Conservation (phyloP, 768 basidiomycete species). For the Austroboletus eburneus region DNA sequence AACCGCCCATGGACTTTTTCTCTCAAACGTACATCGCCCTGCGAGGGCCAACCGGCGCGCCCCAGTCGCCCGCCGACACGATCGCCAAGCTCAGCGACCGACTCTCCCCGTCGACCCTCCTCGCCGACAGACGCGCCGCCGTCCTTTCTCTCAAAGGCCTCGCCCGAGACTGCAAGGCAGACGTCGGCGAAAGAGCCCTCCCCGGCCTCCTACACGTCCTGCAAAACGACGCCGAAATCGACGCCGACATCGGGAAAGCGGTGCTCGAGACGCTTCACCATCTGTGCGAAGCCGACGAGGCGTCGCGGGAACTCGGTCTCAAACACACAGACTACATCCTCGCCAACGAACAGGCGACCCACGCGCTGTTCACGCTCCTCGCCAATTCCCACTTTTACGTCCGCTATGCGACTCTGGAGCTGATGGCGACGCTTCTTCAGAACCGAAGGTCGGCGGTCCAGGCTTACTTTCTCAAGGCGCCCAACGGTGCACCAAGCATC, state of each 20-base stretch:
- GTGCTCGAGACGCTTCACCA: conserved; percentile 83
- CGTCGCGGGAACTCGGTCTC: conserved; percentile 61
- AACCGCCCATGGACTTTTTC: conserved; percentile 67
- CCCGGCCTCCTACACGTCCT: conserved; percentile 76
- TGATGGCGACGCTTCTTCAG: conserved; percentile 72
- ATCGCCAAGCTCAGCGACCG: conserved; percentile 86
- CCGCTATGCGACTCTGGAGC: conserved; percentile 80
- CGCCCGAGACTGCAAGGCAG: conserved; percentile 83
- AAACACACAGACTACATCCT: conserved; percentile 82
- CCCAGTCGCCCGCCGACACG: conserved; percentile 81
- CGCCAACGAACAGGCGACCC: conserved; percentile 61
- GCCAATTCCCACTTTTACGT: conserved; percentile 78
- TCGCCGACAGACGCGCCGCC: conserved; percentile 89
- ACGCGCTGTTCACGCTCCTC: conserved; percentile 75
- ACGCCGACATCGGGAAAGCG: conserved; percentile 89
- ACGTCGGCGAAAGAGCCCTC: conserved; percentile 78
- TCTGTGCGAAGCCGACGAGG: conserved; percentile 78
- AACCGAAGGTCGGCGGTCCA: conserved; percentile 83
- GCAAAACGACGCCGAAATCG: conserved; percentile 84
- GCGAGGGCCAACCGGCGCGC: conserved; percentile 76
- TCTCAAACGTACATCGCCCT: conserved; percentile 83
- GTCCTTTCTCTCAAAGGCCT: conserved; percentile 94
- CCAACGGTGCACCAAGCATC: conserved; percentile 70
- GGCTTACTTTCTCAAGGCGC: conserved; percentile 84
- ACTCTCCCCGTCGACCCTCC: conserved; percentile 82